Conservation (phyloP, 2,329 filamentous ascomycete species). For the Fusarium sp. region DNA sequence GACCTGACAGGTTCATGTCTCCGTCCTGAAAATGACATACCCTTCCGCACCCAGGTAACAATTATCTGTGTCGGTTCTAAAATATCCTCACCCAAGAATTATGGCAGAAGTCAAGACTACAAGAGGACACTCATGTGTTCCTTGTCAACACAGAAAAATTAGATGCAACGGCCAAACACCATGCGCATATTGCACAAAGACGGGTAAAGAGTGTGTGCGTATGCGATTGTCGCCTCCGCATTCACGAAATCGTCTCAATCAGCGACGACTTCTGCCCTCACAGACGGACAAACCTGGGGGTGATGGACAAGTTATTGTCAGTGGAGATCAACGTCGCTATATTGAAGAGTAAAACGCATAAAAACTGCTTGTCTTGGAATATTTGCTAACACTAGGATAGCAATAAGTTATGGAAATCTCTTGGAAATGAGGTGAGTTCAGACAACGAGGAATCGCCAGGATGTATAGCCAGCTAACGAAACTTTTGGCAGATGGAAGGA, state of each 20-base stretch:
- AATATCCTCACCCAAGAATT: neutral
- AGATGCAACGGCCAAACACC: slow-evolving; percentile 7
- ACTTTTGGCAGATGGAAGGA: neutral
- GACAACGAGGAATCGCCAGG: too few relatives aligned
- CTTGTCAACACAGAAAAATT: slow-evolving; percentile 1
- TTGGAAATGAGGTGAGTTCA: neutral
- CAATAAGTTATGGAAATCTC: neutral
- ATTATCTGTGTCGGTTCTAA: neutral
- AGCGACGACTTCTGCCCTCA: neutral
- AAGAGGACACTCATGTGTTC: slow-evolving; percentile 7
- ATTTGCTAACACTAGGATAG: neutral
- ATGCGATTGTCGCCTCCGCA: neutral
- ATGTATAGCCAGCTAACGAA: too few relatives aligned
- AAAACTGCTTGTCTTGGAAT: neutral
- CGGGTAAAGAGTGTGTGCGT: slow-evolving; percentile 1
- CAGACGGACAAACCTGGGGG: neutral
- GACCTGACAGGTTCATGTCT: neutral
- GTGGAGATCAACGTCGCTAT: neutral
- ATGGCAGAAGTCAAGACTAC: slow-evolving; percentile 1
- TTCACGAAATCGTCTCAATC: neutral
- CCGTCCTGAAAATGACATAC: too few relatives aligned
- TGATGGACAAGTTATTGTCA: neutral
- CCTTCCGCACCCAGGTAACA: too few relatives aligned
- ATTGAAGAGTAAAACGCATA: neutral
- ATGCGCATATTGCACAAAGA: slow-evolving; percentile 2